Base-by-base conservation (phyloP, 352 stramenopile genomes). In the Globisporangium perplexum region DNA sequence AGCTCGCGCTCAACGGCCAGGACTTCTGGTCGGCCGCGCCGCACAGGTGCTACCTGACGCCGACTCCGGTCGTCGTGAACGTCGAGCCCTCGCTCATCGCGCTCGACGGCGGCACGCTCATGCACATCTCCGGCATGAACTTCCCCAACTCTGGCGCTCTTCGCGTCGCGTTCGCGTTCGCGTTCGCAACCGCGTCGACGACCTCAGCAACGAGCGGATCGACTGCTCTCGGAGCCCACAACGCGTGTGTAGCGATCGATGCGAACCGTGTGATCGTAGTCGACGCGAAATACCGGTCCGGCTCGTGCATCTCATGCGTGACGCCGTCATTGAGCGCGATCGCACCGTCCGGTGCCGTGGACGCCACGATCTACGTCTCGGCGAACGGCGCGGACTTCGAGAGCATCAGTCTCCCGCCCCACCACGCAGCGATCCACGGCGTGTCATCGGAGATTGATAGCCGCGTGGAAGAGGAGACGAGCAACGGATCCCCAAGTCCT, bases 311-410 rank as follows among this genome's bases (percentile, higher is more conserved):
- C 2, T 65, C 66, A 3, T 88, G 77, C 49, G 57, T 62, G 1
- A 73, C 77, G 7, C 74, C 77, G 10, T 45, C 72, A 3, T 45
- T 84, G 20, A 11, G 66, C 20, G 41, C 62, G 39, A 39, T 74
- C 11, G 57, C 64, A 0, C 60, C 45, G 12, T 15, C 20, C 10
- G 59, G 63, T 17, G 26, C 55, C 5, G 22, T 57, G 1, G 53
- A 45, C 18, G 65, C 77, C 15, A 71, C 60, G 18, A 14, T 88
- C 18, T 80, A 76, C 46, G 67, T 86, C 0, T 77, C 72, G 1
- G 54, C 82, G 8, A 86, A 88, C 39, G 77, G 77, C 3, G 20
- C 65, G 12, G 77, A 88, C 39, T 88, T 88, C 41, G 74, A 88
- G n/a, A 81, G 77, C 43, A 66, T 88, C 26, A 69, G 68, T 0